Evolutionary conservation across 78 protist species (phyloP), one percentile per base, ranked within the genome.

Genomic region (Chrysochromulina parva): DNA sequence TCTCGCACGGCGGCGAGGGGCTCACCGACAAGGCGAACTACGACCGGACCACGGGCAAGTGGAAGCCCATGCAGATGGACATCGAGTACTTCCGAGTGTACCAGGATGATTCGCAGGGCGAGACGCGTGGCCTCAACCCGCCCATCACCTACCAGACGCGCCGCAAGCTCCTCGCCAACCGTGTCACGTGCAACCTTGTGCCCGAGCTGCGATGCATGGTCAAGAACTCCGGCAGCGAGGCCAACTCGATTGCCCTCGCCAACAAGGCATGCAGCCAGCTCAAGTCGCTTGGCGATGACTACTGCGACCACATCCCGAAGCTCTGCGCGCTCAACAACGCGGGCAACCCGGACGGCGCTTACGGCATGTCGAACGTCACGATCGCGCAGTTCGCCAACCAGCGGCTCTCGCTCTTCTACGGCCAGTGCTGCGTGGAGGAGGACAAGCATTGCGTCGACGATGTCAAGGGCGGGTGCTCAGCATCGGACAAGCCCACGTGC

Each of bases 111-210:
- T n/a, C 78, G 78, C 78, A 69, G 78, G 78, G 78, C 78, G 78
- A 69, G 54, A 26, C 78, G 78, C 78, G 78, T 4, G 78, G 78
- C 53, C 78, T 69, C 52, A 69, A 69, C 50, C 78, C 78, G 78
- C 78, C 78, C 26, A 69, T 69, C 78, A 69, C 78, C 14, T 69
- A 69, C 78, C n/a, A 69, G 78, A 69, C 78, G 50, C 78, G 78
- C 7, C 78, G 78, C 78, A 69, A 69, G 78, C 78, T 69, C 13
- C 78, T 69, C 52, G 78, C 78, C 52, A 69, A 69, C 78, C 38
- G 50, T 4, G 78, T 69, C 50, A 69, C 78, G 28, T 69, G 78
- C 78, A 69, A 69, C 78, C 50, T 69, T 3, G 24, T 69, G 38
- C 78, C 78, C 53, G 78, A 69, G 78, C 78, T 69, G 78, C 78